Base-by-base conservation (phyloP, 1,284 basidiomycete genomes). In the Ceratobasidium sp. region DNA sequence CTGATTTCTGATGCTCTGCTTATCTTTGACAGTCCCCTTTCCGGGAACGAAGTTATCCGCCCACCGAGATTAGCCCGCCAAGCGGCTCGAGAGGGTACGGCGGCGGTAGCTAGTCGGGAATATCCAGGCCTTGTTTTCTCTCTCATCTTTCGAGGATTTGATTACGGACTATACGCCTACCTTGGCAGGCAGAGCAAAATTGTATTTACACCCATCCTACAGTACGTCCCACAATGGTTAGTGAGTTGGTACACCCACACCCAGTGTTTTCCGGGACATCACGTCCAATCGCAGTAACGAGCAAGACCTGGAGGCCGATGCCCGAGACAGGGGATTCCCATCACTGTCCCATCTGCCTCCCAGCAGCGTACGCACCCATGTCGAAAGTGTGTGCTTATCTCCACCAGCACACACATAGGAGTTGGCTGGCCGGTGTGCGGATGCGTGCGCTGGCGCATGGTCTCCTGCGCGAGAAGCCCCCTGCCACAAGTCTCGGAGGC, bases 161-260 rank as follows among this genome's bases (percentile, higher is more conserved):
- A 55, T 44, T 32, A 67, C 38, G 64, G 64, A 67, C 64, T 55
- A 35, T 57, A 52, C 38, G 46, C 38, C 64, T 41, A 38, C 32
- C 52, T 57, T 57, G 64, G 64, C 46, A 67, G 64, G 64, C 64
- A 46, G 26, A 38, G 49, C 64, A 54, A 67, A 67, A 67, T 67
- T 67, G 64, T 67, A 67, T 67, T 67, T 67, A 67, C 64, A 67
- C 49, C 64, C 64, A 57, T 23, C 41, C 50, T 67, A 67, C 64
- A 67, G 50, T 67, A 67, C 32, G n/a, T 50, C 26, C 52, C 41
- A 67, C 64, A 67, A 67, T 57, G 64, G 50, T 55, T 67, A 67
- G 64, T 67, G 38, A 32, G 18, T 35, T 57, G 49, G n/a, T n/a
- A n/a, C n/a, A n/a, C n/a, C n/a, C 64, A 54, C n/a, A 30, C n/a